These are phyloP conservation scores for Metarhizium guizhouense DNA, from an alignment of 2,329 filamentous ascomycete genomes.

Conservation along the genomic window DNA sequence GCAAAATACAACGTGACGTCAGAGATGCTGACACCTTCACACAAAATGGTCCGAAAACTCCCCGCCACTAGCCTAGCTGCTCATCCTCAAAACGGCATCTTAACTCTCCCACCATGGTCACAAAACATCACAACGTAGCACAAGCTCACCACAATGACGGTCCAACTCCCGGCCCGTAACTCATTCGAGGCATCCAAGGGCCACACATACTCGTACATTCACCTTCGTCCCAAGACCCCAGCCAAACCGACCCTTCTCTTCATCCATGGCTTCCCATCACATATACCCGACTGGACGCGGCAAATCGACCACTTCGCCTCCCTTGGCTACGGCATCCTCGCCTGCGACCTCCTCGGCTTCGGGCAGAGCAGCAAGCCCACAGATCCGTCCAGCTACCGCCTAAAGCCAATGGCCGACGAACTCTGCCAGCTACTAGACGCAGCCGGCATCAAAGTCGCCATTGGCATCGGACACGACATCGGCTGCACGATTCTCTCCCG, in stretches of 20 bases:
- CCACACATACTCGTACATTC: slow-evolving; percentile 22
- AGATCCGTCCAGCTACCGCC: slow-evolving; percentile 18
- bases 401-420: slow-evolving; percentile 22
- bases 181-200: slow-evolving; percentile 9
- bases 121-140: too few species aligned
- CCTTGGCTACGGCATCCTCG: slow-evolving; percentile 32
- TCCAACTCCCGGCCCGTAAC: background rate
- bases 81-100: too few species aligned
- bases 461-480: slow-evolving; percentile 34
- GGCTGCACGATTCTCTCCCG: slow-evolving; percentile 23
- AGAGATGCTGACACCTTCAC: background rate
- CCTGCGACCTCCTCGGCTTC: slow-evolving; percentile 31
- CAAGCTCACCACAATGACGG: slow-evolving; percentile 3
- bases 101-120: too few species aligned
- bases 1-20: too few species aligned
- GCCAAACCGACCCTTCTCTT: slow-evolving; percentile 30
- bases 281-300: slow-evolving; percentile 32
- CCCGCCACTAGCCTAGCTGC: slow-evolving; percentile 7
- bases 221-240: slow-evolving; percentile 10
- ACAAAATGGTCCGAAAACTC: slow-evolving; percentile 14
- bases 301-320: slow-evolving; percentile 29
- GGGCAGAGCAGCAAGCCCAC: slow-evolving; percentile 23
- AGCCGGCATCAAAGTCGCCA: slow-evolving; percentile 23
- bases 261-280: slow-evolving; percentile 40
- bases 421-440: slow-evolving; percentile 23